Conservation (phyloP, 129 eudicot genomes). For the Helichrysum umbraculigerum region DNA sequence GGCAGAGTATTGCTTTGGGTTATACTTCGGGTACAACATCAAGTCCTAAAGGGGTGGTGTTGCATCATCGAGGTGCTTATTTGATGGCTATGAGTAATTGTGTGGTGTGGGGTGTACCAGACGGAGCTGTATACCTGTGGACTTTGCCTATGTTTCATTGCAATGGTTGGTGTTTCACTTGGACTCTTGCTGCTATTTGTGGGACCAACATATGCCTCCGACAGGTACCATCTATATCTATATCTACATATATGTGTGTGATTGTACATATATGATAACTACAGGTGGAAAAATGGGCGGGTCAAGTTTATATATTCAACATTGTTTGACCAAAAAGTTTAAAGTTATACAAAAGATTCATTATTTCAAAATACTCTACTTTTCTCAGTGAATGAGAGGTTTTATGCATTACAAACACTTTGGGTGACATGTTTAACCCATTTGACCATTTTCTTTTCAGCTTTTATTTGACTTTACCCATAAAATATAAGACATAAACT, state of each 20-base stretch:
- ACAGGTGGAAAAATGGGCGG: not conserved
- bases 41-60: constrained; percentile 91
- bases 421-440: not conserved
- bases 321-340: not conserved
- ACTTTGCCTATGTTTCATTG: constrained; percentile 97
- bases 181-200: constrained; percentile 87
- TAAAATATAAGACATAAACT: no score
- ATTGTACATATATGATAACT: not conserved
- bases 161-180: constrained; percentile 91
- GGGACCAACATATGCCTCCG: constrained; percentile 87
- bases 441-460: not conserved
- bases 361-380: not conserved
- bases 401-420: no score
- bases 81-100: constrained; percentile 55
- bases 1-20: constrained; percentile 81
- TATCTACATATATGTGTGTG: not conserved
- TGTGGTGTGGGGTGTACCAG: constrained; percentile 62
- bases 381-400: not conserved
- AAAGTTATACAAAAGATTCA: no score
- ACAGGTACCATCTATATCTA: constrained; percentile 57
- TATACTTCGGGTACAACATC: constrained; percentile 98
- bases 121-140: constrained; percentile 84
- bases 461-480: not conserved
- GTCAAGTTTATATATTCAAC: no score
- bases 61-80: constrained; percentile 93